Conservation (phyloP, 768 basidiomycete species). For the Pulveroboletus sp. region DNA sequence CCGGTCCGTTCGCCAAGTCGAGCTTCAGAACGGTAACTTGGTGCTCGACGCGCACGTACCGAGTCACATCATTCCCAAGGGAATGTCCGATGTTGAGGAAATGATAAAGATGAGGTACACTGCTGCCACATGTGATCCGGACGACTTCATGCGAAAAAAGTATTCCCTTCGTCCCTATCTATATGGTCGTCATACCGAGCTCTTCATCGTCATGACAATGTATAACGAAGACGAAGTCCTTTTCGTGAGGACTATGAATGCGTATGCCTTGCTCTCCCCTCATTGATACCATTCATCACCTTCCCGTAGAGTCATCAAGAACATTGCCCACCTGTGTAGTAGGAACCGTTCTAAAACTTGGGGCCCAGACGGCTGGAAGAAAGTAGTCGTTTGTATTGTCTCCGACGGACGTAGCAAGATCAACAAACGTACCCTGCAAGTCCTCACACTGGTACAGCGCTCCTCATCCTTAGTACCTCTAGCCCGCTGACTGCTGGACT, state of each 20-base stretch:
- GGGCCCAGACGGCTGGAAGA: conserved; percentile 89
- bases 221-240: conserved; percentile 87
- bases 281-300: conserved; percentile 5
- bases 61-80: conserved; percentile 67
- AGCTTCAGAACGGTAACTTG: conserved; percentile 76
- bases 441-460: conserved; percentile 64
- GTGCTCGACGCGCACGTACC: conserved; percentile 83
- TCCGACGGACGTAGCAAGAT: conserved; percentile 83
- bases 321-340: conserved; percentile 73
- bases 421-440: conserved; percentile 88
- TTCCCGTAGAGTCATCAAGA: conserved; percentile 70
- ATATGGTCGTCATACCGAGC: conserved; percentile 75
- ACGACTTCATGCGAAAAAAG: conserved; percentile 74
- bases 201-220: conserved; percentile 97
- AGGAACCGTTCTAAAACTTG: conserved; percentile 70
- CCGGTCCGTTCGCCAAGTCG: conserved; percentile 72
- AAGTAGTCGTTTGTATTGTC: conserved; percentile 83
- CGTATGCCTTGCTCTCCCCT: conserved; percentile 41
- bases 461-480: conserved; percentile 1
- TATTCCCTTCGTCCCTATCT: conserved; percentile 80
- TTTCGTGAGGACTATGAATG: conserved; percentile 79
- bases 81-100: conserved; percentile 59
- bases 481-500: conserved; percentile 1
- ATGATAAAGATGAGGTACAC: conserved; percentile 85
- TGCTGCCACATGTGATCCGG: conserved; percentile 85